Percentiles rank a stretch among this genome's conserved stretches.
Evolutionary conservation across 805 yeast species (phyloP).

Genomic region (Starmerella stellata): DNA sequence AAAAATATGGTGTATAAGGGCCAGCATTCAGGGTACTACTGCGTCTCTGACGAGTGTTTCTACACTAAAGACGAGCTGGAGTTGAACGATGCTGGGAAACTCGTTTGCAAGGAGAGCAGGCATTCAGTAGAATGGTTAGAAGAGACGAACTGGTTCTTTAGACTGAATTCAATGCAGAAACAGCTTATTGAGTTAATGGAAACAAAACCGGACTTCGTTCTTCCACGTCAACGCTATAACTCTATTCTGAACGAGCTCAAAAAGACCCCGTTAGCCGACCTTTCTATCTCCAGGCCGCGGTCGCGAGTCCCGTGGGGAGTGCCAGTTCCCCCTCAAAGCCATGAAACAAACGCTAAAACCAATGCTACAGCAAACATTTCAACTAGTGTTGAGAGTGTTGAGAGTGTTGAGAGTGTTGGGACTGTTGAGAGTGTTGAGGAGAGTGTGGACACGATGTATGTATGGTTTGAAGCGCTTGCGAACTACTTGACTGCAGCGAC

Average conservation of each 20-base stretch:
- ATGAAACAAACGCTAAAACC: too few species aligned
- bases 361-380: too few species aligned
- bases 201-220: conserved; percentile 39
- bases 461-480: conserved; percentile 89
- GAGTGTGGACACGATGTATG: conserved; percentile 58
- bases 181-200: conserved; percentile 34
- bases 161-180: conserved; percentile 41
- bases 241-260: conserved; percentile 42
- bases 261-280: conserved; percentile 33
- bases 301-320: conserved; percentile 77
- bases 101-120: conserved; percentile 43
- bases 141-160: conserved; percentile 79
- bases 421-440: background rate
- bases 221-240: conserved; percentile 40
- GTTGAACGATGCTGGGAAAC: conserved; percentile 17
- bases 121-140: conserved; percentile 56
- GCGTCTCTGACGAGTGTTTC: conserved; percentile 84
- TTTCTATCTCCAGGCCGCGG: conserved; percentile 75
- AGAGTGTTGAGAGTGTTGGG: background rate
- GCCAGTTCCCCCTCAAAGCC: conserved; percentile 44
- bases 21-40: conserved; percentile 83
- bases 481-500: conserved; percentile 48
- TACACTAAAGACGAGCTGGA: conserved; percentile 64
- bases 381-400: too few species aligned
- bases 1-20: conserved; percentile 66